These are phyloP conservation scores for Colletotrichum neosansevieriae DNA, from an alignment of 2,329 filamentous ascomycete genomes.

Conservation along the genomic window DNA sequence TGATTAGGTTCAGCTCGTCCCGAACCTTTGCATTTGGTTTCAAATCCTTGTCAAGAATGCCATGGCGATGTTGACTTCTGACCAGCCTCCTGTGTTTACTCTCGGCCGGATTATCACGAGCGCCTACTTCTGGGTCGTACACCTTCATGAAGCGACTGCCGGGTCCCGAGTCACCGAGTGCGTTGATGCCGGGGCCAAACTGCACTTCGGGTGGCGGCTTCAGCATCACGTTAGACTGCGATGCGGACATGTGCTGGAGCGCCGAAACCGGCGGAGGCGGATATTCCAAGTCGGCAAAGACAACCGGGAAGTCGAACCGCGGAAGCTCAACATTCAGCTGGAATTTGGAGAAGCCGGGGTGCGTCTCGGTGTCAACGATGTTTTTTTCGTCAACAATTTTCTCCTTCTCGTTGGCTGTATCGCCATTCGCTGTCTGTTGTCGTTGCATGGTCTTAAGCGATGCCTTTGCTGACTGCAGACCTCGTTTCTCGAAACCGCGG, in stretches of 20 bases:
- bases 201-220: constrained; percentile 90
- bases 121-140: constrained; percentile 93
- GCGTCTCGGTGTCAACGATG: constrained; percentile 58
- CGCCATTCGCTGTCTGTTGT: constrained; percentile 56
- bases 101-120: constrained; percentile 92
- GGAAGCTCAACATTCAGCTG: constrained; percentile 91
- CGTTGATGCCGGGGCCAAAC: constrained; percentile 89
- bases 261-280: constrained; percentile 85
- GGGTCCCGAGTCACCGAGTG: constrained; percentile 64
- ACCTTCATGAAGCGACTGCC: constrained; percentile 80
- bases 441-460: constrained; percentile 70
- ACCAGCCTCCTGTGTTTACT: constrained; percentile 94
- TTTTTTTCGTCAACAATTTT: constrained; percentile 42
- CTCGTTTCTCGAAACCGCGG: constrained; percentile 84
- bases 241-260: constrained; percentile 72
- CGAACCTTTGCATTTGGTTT: constrained; percentile 97
- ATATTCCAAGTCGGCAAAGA: constrained; percentile 96
- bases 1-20: constrained; percentile 91
- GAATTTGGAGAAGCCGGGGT: constrained; percentile 70
- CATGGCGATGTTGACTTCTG: constrained; percentile 88
- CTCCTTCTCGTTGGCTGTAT: constrained; percentile 51
- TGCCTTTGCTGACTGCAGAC: constrained; percentile 72
- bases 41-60: constrained; percentile 93
- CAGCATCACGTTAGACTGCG: constrained; percentile 76
- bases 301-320: constrained; percentile 93